Percentiles rank a stretch among this genome's conserved stretches.
phyloP scores from a whole-genome alignment of 2,329 filamentous ascomycete genomes.

The Colletotrichum graminicola region DNA sequence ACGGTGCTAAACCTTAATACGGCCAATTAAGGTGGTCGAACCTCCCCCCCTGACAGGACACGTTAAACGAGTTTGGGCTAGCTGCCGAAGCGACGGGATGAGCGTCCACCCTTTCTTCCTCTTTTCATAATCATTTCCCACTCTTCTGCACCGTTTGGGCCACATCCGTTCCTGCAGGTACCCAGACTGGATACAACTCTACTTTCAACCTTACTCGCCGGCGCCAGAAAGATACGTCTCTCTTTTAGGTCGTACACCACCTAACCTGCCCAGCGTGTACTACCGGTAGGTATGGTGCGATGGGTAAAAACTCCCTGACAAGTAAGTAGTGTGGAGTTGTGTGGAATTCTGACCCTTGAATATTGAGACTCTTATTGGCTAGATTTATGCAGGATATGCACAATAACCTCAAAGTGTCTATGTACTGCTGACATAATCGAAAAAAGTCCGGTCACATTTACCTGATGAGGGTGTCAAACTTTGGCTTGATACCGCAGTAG shows the following conservation, averaged over 20 bases:
- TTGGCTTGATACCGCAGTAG: no score
- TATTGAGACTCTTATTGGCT: no score
- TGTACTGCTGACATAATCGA: no score
- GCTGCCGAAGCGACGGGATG: slow-evolving; percentile 35
- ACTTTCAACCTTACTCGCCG: slow-evolving; percentile 19
- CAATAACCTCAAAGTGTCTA: no score
- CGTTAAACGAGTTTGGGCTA: slow-evolving; percentile 4
- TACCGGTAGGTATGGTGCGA: no score
- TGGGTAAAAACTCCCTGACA: no score
- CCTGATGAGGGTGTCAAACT: no score
- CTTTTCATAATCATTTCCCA: background rate
- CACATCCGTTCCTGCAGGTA: slow-evolving; percentile 33
- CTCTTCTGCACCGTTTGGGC: slow-evolving; percentile 2
- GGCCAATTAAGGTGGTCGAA: slow-evolving; percentile 36
- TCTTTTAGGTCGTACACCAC: background rate
- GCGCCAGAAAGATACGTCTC: background rate
- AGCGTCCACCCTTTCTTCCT: slow-evolving; percentile 21
- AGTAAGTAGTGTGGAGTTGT: no score
- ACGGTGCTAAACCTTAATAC: slow-evolving; percentile 36
- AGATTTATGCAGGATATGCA: no score
- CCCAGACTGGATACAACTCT: slow-evolving; percentile 25
- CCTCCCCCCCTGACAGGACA: slow-evolving; percentile 29
- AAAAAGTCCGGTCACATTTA: no score
- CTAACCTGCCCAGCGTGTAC: no score
- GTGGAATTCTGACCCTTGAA: no score